phyloP scores from a whole-genome alignment of 1,284 basidiomycete species.

The Pseudozyma pruni region DNA sequence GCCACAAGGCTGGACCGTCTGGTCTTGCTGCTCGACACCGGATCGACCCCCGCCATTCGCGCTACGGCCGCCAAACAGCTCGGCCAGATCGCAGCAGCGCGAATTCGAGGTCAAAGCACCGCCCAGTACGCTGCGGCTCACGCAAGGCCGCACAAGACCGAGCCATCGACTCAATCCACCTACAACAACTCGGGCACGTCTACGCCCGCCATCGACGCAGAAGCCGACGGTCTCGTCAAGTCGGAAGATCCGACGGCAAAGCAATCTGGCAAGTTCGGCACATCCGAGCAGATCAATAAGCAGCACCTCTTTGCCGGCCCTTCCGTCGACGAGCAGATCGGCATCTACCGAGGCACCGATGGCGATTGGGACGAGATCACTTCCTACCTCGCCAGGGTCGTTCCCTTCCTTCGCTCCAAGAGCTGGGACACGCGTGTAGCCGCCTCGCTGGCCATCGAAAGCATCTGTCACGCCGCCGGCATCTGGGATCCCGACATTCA shows the following conservation, averaged over 20 bases:
- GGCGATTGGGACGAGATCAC: conserved; percentile 75
- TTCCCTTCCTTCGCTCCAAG: conserved; percentile 87
- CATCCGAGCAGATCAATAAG: conserved; percentile 39
- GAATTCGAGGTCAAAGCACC: conserved; percentile 70
- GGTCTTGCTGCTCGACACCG: conserved; percentile 87
- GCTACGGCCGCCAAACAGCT: conserved; percentile 91
- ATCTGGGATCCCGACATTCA: conserved; percentile 73
- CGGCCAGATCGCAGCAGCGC: conserved; percentile 78
- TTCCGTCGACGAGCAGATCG: conserved; percentile 21
- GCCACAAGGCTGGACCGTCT: conserved; percentile 79
- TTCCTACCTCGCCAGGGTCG: conserved; percentile 73
- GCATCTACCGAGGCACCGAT: conserved; percentile 71
- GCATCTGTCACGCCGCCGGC: conserved; percentile 84
- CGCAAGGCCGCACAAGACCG: conserved; percentile 16
- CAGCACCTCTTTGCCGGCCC: conserved; percentile 41
- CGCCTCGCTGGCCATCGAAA: conserved; percentile 83
- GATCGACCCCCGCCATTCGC: conserved; percentile 84
- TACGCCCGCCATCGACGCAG: conserved; percentile 30
- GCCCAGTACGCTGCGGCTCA: conserved; percentile 31
- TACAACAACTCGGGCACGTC: conserved; percentile 35
- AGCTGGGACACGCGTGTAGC: conserved; percentile 86
- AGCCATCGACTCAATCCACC: conserved; percentile 7
- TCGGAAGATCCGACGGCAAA: conserved; percentile 24
- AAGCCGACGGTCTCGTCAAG: conserved; percentile 41
- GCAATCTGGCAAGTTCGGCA: conserved; percentile 35